Base-by-base conservation (phyloP, 148 eudicot genomes). In the Polygonum maritimum region DNA sequence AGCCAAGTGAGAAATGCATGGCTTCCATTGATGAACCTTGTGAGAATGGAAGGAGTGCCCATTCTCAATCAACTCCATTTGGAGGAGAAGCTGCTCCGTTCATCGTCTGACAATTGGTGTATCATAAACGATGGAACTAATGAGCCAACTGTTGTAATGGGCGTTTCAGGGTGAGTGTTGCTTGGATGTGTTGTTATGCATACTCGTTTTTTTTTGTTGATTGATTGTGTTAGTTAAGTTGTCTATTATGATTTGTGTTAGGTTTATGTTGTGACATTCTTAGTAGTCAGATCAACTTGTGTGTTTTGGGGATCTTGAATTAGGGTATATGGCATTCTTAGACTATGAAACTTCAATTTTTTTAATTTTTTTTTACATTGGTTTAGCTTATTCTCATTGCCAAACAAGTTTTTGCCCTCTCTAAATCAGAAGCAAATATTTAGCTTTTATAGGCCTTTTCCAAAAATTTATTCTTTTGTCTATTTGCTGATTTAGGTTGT, bases 101-200 rank as follows among this genome's bases (percentile, higher is more conserved):
- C 88, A 15, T 92, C 98, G 48, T 76, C 93, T 18, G 89, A 89
- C 18, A 92, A 92, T 76, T 92, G 96, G 96, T 92, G 98, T 81
- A 85, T 92, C 76, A 84, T 92, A 72, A 92, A 92, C 74, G 93
- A 92, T 69, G 91, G 93, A 63, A 92, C 89, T 5, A 79, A 71
- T 77, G 82, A 85, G 69, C 91, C 97, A 47, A 78, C 85, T 19
- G 83, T 92, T 76, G 93, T 92, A 60, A 87, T 90, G 96, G 95
- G 97, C 33, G 51, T 90, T 39, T 92, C 91, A 7, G 96, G 97
- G 97, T 92, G 44, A 79, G 70, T 75, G 10, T 33, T 67, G 21
- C 36, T 33, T 62, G 22, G 58, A 38, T 14, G 80, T 79, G n/a
- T 62, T 55, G 26, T 55, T 55, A 7, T 21, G 31, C 62, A 7